Evolutionary conservation across 345 rosid genomes (phyloP).

Genomic region (Erucastrum elatum): DNA sequence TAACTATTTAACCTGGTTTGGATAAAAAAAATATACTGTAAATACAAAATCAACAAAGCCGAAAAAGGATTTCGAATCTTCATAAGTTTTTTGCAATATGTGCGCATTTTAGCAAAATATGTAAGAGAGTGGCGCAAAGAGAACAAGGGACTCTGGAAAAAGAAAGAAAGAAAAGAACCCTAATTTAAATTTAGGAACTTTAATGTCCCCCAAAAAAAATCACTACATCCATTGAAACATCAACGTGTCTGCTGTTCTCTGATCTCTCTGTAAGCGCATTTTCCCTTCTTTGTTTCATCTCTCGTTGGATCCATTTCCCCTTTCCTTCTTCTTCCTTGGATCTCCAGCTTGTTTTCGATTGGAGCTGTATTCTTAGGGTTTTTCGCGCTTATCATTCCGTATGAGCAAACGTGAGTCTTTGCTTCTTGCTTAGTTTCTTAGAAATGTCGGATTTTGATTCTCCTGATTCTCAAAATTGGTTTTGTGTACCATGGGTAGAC

Average conservation of each 20-base stretch:
- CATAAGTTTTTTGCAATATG: not conserved
- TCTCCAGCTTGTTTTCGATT: slow-evolving; percentile 25
- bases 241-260: slow-evolving; percentile 32
- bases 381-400: slow-evolving; percentile 15
- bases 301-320: slow-evolving; percentile 34
- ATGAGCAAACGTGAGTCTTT: slow-evolving; percentile 34
- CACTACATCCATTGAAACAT: slow-evolving; percentile 40
- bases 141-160: slow-evolving; percentile 1
- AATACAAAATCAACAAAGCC: not conserved
- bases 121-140: not conserved
- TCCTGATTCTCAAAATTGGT: not conserved
- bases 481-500: not conserved
- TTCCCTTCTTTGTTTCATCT: slow-evolving; percentile 4
- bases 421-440: not conserved
- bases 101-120: not conserved
- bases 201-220: slow-evolving; percentile 4
- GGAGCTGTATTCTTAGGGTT: slow-evolving; percentile 2
- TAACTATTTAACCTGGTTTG: not conserved
- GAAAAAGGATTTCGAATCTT: not conserved
- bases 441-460: slow-evolving; percentile 21
- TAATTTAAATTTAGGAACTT: slow-evolving; percentile 38
- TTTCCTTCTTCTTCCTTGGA: not conserved
- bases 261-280: slow-evolving; percentile 42
- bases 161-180: slow-evolving; percentile 34
- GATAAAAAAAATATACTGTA: not conserved